phyloP scores from a whole-genome alignment of 768 basidiomycete species.

The Collybiopsis confluens region DNA sequence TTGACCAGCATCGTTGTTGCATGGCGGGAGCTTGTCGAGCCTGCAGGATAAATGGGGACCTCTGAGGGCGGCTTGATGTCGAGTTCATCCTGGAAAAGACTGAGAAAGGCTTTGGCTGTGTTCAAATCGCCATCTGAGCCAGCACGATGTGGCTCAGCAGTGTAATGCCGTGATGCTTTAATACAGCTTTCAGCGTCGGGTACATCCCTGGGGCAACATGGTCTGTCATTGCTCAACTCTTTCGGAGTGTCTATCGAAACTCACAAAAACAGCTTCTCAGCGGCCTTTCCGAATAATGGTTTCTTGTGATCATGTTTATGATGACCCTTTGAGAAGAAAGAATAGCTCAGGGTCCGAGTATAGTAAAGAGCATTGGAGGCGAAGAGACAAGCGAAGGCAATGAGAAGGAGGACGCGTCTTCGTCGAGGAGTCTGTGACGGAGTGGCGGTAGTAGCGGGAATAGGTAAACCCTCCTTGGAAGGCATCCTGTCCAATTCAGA shows the following conservation, averaged over 20 bases:
- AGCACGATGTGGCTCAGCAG: slow-evolving; percentile 57
- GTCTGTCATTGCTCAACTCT: neutral
- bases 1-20: slow-evolving; percentile 47
- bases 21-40: slow-evolving; percentile 45
- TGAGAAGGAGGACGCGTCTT: neutral
- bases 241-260: neutral
- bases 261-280: slow-evolving; percentile 8
- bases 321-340: neutral
- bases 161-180: slow-evolving; percentile 46
- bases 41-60: slow-evolving; percentile 51
- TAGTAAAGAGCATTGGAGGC: neutral
- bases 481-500: neutral
- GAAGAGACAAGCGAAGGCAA: neutral
- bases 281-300: slow-evolving; percentile 4
- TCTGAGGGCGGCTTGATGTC: slow-evolving; percentile 28
- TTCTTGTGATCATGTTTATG: neutral
- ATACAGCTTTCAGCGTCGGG: slow-evolving; percentile 48
- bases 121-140: slow-evolving; percentile 52
- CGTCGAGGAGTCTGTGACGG: neutral
- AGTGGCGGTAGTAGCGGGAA: neutral
- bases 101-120: slow-evolving; percentile 54
- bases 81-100: slow-evolving; percentile 47
- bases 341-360: neutral
- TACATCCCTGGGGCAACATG: slow-evolving; percentile 36
- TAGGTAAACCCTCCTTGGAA: neutral